A percentile compares a stretch with the other conserved stretches of the same genome.
Conservation (phyloP, 2,329 filamentous ascomycete species). For the Claviceps capensis region DNA sequence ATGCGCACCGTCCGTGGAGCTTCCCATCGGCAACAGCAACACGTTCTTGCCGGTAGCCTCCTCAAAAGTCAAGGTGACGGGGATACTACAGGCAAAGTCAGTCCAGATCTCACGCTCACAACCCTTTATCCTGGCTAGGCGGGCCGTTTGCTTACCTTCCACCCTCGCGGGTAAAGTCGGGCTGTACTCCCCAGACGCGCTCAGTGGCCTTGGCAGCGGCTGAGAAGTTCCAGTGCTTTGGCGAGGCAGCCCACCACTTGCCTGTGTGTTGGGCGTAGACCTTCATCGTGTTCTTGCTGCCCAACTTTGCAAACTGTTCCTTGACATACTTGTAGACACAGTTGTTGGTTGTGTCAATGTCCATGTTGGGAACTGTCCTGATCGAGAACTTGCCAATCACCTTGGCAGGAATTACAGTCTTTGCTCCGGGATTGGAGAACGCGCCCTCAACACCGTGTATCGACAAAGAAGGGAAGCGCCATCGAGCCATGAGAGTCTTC, state of each 20-base stretch:
- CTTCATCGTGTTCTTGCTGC: constrained; percentile 83
- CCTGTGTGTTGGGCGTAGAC: constrained; percentile 76
- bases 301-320: constrained; percentile 71
- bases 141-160: constrained; percentile 60
- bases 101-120: not conserved
- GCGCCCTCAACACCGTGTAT: constrained; percentile 92
- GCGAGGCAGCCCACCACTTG: constrained; percentile 97
- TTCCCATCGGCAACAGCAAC: constrained; percentile 88
- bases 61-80: constrained; percentile 93
- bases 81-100: constrained; percentile 48
- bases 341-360: constrained; percentile 76
- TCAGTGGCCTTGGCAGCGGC: constrained; percentile 93
- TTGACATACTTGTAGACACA: constrained; percentile 74
- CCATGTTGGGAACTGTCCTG: constrained; percentile 94
- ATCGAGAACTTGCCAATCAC: constrained; percentile 98
- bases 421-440: constrained; percentile 84
- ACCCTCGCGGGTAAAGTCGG: constrained; percentile 91
- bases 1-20: constrained; percentile 89
- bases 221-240: constrained; percentile 97
- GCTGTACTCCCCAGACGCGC: constrained; percentile 83
- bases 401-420: constrained; percentile 97
- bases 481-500: constrained; percentile 84
- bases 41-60: constrained; percentile 98
- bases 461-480: constrained; percentile 88
- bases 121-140: too few species aligned